Conservation (phyloP, 768 basidiomycete genomes). For the Leccinum incarnatum region DNA sequence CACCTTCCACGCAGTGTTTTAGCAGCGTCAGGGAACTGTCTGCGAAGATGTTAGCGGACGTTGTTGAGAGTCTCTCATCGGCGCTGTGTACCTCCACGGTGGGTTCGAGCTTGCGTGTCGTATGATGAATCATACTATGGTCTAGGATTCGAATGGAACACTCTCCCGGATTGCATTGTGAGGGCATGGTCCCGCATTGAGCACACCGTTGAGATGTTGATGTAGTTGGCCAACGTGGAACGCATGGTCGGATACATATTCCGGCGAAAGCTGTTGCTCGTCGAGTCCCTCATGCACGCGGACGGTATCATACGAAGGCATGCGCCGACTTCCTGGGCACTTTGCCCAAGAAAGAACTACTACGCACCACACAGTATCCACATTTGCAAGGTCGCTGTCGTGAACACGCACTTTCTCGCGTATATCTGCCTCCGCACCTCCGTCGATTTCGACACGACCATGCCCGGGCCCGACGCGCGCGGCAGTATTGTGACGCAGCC, state of each 20-base stretch:
- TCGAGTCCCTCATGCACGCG: slow-evolving; percentile 74
- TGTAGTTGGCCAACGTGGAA: slow-evolving; percentile 56
- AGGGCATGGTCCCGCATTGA: slow-evolving; percentile 22
- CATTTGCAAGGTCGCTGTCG: slow-evolving; percentile 63
- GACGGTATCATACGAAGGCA: slow-evolving; percentile 67
- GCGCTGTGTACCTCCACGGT: slow-evolving; percentile 71
- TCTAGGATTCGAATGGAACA: slow-evolving; percentile 58
- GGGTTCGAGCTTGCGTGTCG: slow-evolving; percentile 56
- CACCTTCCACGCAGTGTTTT: too few relatives aligned
- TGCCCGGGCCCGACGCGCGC: slow-evolving; percentile 43
- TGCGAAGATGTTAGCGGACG: slow-evolving; percentile 82
- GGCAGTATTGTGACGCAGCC: slow-evolving; percentile 35
- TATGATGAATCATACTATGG: slow-evolving; percentile 53
- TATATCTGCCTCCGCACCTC: slow-evolving; percentile 57
- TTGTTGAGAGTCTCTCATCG: slow-evolving; percentile 85
- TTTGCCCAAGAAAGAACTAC: slow-evolving; percentile 50
- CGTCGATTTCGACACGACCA: slow-evolving; percentile 41
- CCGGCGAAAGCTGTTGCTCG: slow-evolving; percentile 54
- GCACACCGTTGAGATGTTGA: slow-evolving; percentile 39
- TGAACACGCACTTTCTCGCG: slow-evolving; percentile 72
- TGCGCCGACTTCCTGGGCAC: slow-evolving; percentile 54
- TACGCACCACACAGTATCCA: slow-evolving; percentile 70
- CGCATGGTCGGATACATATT: slow-evolving; percentile 68
- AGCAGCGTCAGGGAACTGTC: slow-evolving; percentile 41
- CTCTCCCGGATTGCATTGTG: slow-evolving; percentile 46